These are phyloP conservation scores for Scutellaria galericulata DNA, from an alignment of 257 asterid species.

Conservation along the genomic window DNA sequence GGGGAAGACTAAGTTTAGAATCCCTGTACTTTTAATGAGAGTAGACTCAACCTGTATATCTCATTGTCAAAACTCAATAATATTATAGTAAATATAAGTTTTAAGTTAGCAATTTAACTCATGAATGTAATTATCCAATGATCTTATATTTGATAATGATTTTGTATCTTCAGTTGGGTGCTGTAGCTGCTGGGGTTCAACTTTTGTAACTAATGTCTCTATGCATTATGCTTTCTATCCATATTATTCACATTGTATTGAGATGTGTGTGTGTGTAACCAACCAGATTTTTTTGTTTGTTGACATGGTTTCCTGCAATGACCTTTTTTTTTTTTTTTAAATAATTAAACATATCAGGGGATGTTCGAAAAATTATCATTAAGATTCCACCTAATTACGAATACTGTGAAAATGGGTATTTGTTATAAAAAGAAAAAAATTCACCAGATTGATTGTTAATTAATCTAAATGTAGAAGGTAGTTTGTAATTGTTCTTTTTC, in stretches of 20 bases:
- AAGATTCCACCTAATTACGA: too few relatives aligned
- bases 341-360: too few relatives aligned
- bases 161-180: background rate
- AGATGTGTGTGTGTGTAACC: background rate
- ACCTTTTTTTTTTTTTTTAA: too few relatives aligned
- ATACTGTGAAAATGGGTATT: too few relatives aligned
- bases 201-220: background rate
- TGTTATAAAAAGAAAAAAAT: too few relatives aligned
- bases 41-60: conserved; percentile 36
- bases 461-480: too few relatives aligned
- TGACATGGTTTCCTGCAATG: too few relatives aligned
- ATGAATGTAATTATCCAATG: conserved; percentile 16
- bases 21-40: conserved; percentile 32
- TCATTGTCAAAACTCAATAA: conserved; percentile 19
- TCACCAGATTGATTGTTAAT: too few relatives aligned
- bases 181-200: background rate
- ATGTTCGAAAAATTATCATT: too few relatives aligned
- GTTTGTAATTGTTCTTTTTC: too few relatives aligned
- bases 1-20: conserved; percentile 33
- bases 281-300: too few relatives aligned
- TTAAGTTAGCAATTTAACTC: conserved; percentile 13
- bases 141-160: background rate
- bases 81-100: conserved; percentile 25
- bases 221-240: background rate
- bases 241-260: background rate